Conservation (phyloP, 345 rosid genomes). For the Eucalyptus marginata region DNA sequence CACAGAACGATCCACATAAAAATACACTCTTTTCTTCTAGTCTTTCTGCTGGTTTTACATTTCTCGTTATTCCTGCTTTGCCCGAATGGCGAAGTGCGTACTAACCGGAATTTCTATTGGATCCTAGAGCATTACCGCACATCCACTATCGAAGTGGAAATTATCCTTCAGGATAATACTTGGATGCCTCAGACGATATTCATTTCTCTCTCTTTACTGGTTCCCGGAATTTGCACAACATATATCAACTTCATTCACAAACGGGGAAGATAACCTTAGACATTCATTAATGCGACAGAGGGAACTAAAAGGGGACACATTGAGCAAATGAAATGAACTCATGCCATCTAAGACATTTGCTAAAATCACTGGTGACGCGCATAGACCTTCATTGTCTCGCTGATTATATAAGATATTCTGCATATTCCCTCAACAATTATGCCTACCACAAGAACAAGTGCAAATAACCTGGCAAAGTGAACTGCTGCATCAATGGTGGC, state of each 20-base stretch:
- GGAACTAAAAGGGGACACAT: background rate
- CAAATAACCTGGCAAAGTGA: rapidly evolving
- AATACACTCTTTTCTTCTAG: background rate
- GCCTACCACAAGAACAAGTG: background rate
- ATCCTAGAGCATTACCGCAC: background rate
- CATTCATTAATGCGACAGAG: background rate
- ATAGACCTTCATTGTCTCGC: rapidly evolving
- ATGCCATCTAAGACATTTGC: background rate
- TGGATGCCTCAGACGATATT: background rate
- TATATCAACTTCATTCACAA: background rate
- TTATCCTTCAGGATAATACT: background rate
- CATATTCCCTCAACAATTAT: background rate
- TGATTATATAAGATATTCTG: background rate
- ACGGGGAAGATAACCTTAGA: background rate
- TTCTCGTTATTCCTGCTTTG: background rate
- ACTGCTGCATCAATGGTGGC: background rate
- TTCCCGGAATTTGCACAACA: background rate
- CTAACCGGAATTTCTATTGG: background rate
- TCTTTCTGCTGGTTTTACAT: background rate
- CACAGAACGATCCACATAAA: background rate
- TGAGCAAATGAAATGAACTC: background rate
- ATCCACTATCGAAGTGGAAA: too few species aligned
- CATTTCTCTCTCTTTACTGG: background rate
- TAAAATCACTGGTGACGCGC: rapidly evolving
- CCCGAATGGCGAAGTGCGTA: background rate